Percentiles rank a stretch among this genome's conserved stretches.
These are phyloP conservation scores for Coniochaeta sp. DNA, from an alignment of 2,329 filamentous ascomycete species.

Conservation along the genomic window DNA sequence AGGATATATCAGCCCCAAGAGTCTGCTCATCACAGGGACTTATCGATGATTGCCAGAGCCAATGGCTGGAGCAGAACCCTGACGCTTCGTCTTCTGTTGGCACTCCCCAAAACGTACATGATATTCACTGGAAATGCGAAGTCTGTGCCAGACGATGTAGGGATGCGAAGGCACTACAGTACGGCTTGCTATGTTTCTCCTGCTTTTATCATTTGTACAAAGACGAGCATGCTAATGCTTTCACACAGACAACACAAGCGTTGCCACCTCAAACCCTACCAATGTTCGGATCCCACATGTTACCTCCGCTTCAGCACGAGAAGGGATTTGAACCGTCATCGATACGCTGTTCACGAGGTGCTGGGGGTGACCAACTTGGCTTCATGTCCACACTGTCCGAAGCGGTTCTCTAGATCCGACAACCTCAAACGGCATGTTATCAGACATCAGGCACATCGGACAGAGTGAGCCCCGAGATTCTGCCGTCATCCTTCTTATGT, in stretches of 20 bases:
- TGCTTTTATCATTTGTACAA: background rate
- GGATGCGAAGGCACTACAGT: background rate
- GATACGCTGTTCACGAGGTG: background rate
- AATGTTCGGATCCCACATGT: background rate
- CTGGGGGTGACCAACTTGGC: background rate
- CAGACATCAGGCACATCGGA: background rate
- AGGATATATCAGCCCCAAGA: background rate
- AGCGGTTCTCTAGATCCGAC: background rate
- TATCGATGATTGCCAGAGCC: background rate
- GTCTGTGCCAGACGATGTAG: background rate
- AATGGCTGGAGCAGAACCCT: background rate
- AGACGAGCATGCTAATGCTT: background rate
- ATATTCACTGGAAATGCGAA: background rate
- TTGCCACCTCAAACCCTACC: background rate
- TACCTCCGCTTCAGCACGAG: background rate
- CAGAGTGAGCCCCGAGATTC: background rate
- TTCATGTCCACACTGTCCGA: background rate
- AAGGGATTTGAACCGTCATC: conserved; percentile 1
- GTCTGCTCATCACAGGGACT: background rate
- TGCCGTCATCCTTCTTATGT: background rate
- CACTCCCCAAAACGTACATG: background rate
- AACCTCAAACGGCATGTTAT: background rate
- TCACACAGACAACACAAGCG: conserved; percentile 2
- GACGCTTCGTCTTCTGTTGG: background rate
- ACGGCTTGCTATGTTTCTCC: background rate